Percentiles rank a stretch among this genome's conserved stretches.
phyloP scores from a whole-genome alignment of 1,284 basidiomycete genomes.

The Athelia psychrophila region DNA sequence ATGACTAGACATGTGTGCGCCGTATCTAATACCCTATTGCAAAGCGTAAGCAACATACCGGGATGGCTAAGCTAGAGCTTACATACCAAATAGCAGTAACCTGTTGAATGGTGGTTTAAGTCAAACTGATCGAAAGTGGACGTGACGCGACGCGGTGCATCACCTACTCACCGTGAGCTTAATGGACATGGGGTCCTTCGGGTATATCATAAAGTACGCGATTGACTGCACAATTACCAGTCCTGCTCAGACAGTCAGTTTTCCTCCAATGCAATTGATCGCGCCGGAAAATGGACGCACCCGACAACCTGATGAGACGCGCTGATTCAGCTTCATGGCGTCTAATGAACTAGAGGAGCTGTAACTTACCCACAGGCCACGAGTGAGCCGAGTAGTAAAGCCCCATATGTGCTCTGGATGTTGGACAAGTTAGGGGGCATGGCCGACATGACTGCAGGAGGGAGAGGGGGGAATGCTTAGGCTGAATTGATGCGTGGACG shows the following conservation, averaged over 20 bases:
- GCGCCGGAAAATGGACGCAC: too few species aligned
- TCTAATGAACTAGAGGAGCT: not conserved
- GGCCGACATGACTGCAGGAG: too few species aligned
- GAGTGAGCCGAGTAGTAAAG: slow-evolving; percentile 40
- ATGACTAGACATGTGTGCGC: slow-evolving; percentile 35
- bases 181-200: slow-evolving; percentile 25
- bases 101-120: slow-evolving; percentile 9
- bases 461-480: too few species aligned
- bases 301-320: too few species aligned
- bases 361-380: slow-evolving; percentile 32
- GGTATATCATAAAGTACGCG: slow-evolving; percentile 41
- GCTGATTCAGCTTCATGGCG: too few species aligned
- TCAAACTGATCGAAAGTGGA: not conserved
- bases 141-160: not conserved
- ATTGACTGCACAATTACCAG: slow-evolving; percentile 39
- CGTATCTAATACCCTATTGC: slow-evolving; percentile 33
- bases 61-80: not conserved
- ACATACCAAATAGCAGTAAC: slow-evolving; percentile 27
- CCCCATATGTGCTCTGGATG: slow-evolving; percentile 34
- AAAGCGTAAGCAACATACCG: not conserved
- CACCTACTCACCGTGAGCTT: slow-evolving; percentile 35
- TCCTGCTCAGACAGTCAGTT: not conserved
- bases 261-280: too few species aligned
- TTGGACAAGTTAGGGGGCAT: slow-evolving; percentile 3
- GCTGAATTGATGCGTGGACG: too few species aligned